A percentile compares a stretch with the other conserved stretches of the same genome.
These are phyloP conservation scores for Ambrosia hybrid DNA, from an alignment of 140 eudicot genomes.

Conservation along the genomic window DNA sequence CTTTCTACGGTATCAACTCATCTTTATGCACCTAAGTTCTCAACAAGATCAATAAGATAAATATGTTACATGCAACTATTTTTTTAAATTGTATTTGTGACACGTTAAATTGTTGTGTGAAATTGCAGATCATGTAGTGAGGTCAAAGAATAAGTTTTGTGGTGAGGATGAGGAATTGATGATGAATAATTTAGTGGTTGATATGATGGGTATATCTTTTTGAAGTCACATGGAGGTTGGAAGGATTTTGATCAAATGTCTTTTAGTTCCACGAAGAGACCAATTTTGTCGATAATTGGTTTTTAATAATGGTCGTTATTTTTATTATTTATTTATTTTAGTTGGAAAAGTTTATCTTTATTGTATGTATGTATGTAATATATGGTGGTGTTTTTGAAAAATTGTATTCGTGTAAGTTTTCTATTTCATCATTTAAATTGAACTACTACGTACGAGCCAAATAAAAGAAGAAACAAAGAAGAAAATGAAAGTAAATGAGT, in stretches of 20 bases:
- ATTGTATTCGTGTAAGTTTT: not conserved
- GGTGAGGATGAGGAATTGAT: slow-evolving; percentile 59
- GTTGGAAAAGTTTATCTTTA: not conserved
- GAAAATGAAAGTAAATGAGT: no score
- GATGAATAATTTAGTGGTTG: slow-evolving; percentile 58
- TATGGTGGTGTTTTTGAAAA: not conserved
- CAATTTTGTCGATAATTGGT: slow-evolving; percentile 16
- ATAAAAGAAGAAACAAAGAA: no score
- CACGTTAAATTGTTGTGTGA: not conserved
- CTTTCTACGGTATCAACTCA: slow-evolving; percentile 22
- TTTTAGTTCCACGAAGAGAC: slow-evolving; percentile 8
- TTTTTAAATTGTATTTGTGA: no score
- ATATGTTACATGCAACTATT: not conserved
- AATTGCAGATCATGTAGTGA: slow-evolving; percentile 39
- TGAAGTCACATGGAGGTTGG: slow-evolving; percentile 18
- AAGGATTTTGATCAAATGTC: not conserved
- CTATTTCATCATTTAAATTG: not conserved
- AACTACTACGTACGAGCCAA: no score
- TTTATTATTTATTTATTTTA: not conserved
- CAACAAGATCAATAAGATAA: not conserved
- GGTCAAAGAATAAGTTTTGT: slow-evolving; percentile 32
- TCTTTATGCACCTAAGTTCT: not conserved
- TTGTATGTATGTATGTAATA: not conserved
- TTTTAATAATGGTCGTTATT: not conserved
- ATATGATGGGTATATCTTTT: slow-evolving; percentile 56